Evolutionary conservation across 2,329 filamentous ascomycete species (phyloP).

Genomic region (Apiospora pterosperma): DNA sequence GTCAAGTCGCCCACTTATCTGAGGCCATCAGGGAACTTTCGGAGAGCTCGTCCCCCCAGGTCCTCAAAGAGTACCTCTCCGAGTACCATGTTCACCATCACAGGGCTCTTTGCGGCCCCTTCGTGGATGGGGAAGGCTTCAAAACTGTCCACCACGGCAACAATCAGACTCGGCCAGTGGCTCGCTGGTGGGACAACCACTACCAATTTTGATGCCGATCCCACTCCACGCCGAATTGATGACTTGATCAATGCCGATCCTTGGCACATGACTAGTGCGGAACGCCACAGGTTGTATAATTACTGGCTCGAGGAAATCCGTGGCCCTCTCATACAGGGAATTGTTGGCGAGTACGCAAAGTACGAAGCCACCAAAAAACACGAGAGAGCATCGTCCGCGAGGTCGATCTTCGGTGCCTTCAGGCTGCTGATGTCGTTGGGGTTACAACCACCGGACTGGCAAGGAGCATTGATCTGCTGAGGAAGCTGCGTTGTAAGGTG

Average conservation of each 20-base stretch:
- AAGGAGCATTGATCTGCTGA: conserved; percentile 44
- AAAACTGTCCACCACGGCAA: conserved; percentile 14
- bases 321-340: conserved; percentile 13
- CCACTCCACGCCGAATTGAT: conserved; percentile 6
- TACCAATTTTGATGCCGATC: no score
- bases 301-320: conserved; percentile 27
- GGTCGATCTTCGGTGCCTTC: conserved; percentile 34
- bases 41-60: conserved; percentile 1
- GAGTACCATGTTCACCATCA: conserved; percentile 17
- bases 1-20: conserved; percentile 10
- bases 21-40: no score
- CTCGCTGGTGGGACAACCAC: no score
- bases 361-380: conserved; percentile 12
- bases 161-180: conserved; percentile 18
- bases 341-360: conserved; percentile 4
- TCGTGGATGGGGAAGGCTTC: conserved; percentile 22
- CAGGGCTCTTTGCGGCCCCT: conserved; percentile 21
- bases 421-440: conserved; percentile 47
- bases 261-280: conserved; percentile 17
- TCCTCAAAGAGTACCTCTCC: conserved; percentile 18
- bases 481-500: conserved; percentile 49
- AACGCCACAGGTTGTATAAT: conserved; percentile 22
- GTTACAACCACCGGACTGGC: conserved; percentile 60
- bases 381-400: conserved; percentile 23
- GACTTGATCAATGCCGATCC: conserved; percentile 11